Conservation (phyloP, 2,329 filamentous ascomycete genomes). For the Aspergillus viridinutans region DNA sequence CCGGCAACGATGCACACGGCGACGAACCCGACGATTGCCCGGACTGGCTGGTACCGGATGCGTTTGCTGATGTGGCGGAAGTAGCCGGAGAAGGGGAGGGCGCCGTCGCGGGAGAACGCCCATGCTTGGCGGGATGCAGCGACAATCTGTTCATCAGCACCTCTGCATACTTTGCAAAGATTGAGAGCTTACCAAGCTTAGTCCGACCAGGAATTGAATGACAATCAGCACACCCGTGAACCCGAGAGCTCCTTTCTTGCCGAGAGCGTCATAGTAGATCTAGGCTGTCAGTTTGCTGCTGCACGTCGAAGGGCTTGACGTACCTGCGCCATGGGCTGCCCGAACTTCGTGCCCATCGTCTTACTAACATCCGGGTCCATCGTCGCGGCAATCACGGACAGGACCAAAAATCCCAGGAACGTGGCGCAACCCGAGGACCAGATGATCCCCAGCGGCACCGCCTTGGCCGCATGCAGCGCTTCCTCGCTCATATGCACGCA, state of each 20-base stretch:
- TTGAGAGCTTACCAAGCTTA: slow-evolving; percentile 42
- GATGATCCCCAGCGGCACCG: slow-evolving; percentile 57
- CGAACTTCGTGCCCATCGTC: slow-evolving; percentile 48
- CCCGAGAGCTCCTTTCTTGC: slow-evolving; percentile 55
- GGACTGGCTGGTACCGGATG: slow-evolving; percentile 56
- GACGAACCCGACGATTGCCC: slow-evolving; percentile 53
- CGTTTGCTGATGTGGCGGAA: slow-evolving; percentile 54
- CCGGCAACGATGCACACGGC: slow-evolving; percentile 51
- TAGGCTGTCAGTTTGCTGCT: slow-evolving; percentile 20
- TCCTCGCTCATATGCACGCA: slow-evolving; percentile 61
- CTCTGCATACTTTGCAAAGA: too few species aligned
- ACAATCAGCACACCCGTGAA: slow-evolving; percentile 58
- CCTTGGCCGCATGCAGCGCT: slow-evolving; percentile 56
- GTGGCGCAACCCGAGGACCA: slow-evolving; percentile 49
- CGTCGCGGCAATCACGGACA: slow-evolving; percentile 55
- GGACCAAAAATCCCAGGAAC: slow-evolving; percentile 56
- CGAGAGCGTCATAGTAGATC: slow-evolving; percentile 59
- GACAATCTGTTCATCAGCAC: slow-evolving; percentile 35
- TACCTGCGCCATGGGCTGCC: slow-evolving; percentile 55
- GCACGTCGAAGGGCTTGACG: too few species aligned
- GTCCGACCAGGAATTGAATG: slow-evolving; percentile 60
- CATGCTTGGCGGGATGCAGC: slow-evolving; percentile 59
- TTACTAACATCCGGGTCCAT: slow-evolving; percentile 52
- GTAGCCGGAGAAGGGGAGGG: slow-evolving; percentile 56
- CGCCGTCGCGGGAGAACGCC: slow-evolving; percentile 61